Base-by-base conservation (phyloP, 2,329 filamentous ascomycete genomes). In the Colletotrichum lini region DNA sequence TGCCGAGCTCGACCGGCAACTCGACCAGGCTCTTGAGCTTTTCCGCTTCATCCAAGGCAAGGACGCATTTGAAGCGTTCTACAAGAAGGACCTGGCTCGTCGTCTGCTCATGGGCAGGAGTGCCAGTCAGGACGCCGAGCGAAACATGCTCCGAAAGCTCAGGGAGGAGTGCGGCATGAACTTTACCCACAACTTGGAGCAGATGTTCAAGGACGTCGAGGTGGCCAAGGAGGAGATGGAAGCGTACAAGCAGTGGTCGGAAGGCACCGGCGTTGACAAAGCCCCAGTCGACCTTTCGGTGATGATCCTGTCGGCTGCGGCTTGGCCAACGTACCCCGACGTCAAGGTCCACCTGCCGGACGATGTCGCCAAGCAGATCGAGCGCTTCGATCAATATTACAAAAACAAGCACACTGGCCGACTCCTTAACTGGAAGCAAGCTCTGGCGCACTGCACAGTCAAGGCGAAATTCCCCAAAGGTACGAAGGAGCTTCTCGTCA, bases 181-280 rank as follows among this genome's bases (percentile, higher is more conserved):
- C 76, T 98, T 99, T 80, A 99, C 96, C 0, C 95, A 98, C 79
- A 99, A 99, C 77, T 87, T 99, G 0, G 97, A 99, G 82, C 94
- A 96, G 73, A 99, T 99, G 96, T 99, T 99, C 86, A 98, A 97
- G 81, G 96, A 99, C 78, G 94, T 98, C 81, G 95, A 98, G 79
- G 88, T 98, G 23, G 94, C 94, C 15, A 93, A 93, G 72, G 96
- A 98, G 76, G 96, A 98, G 79, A 97, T 98, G 92, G 83, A 88
- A n/a, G 90, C 93, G 0, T 99, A 97, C 84, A 96, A 93, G 80
- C 88, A 82, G 80, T 95, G 81, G 82, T 77, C 79, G 42, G 75
- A 76, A 49, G 70, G 70, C 49, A 72, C 60, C 18, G 70, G 70
- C 10, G 61, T 40, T 16, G 67, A 35, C 26, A 89, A 86, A 69